Conservation (phyloP, 495 filamentous ascomycete species). For the Usnea hakonensis region DNA sequence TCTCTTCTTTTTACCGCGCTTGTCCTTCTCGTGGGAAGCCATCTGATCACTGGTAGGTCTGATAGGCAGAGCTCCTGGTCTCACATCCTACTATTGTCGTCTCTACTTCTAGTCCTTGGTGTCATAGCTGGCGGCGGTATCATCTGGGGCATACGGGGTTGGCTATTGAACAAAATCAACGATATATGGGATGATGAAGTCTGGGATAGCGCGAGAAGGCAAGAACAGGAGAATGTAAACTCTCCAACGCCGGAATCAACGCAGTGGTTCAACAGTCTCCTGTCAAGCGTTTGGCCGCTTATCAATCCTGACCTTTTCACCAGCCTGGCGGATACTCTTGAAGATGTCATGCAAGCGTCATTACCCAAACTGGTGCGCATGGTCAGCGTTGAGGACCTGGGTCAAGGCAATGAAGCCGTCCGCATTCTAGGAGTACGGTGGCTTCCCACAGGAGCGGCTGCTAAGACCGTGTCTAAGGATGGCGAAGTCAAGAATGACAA, state of each 20-base stretch:
- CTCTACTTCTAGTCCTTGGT: constrained; percentile 25
- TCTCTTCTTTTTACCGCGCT: constrained; percentile 28
- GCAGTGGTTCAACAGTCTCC: constrained; percentile 58
- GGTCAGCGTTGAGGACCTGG: constrained; percentile 62
- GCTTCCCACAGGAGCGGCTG: constrained; percentile 58
- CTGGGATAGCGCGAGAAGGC: constrained; percentile 49
- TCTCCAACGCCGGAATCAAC: constrained; percentile 49
- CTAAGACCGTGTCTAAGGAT: constrained; percentile 46
- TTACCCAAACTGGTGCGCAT: constrained; percentile 56
- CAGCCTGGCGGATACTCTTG: constrained; percentile 54
- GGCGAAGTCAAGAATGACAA: constrained; percentile 41
- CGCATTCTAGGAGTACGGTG: constrained; percentile 57
- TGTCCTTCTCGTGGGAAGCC: constrained; percentile 16
- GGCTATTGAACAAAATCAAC: constrained; percentile 45
- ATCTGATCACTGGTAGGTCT: constrained; percentile 2
- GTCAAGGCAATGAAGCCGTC: constrained; percentile 58
- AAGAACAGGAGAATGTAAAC: constrained; percentile 36
- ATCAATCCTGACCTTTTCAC: constrained; percentile 64
- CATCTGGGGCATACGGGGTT: constrained; percentile 41
- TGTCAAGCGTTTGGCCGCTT: constrained; percentile 58
- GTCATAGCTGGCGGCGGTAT: constrained; percentile 28
- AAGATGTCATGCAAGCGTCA: constrained; percentile 66
- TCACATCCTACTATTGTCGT: constrained; percentile 20
- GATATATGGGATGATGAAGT: constrained; percentile 53
- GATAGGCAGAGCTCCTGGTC: constrained; percentile 14